Evolutionary conservation across 495 filamentous ascomycete genomes (phyloP), one percentile per base, ranked within the genome.

Genomic region (Xylaria scruposa): DNA sequence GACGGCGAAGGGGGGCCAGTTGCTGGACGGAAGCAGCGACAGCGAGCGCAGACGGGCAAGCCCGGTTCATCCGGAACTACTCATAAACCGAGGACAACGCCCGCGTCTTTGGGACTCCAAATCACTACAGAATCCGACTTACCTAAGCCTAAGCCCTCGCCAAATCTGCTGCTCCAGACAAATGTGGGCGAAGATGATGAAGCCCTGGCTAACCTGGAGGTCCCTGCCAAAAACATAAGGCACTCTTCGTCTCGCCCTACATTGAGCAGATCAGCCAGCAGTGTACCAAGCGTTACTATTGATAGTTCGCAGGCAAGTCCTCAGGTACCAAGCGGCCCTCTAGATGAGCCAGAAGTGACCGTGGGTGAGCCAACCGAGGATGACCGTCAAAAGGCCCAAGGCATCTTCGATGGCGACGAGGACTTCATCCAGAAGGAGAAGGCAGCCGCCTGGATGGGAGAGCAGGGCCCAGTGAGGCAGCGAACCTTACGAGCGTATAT

Each of bases 371-470:
- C 85, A 4, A 91, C 86, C 0, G 85, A 86, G 44, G 92, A 95
- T 62, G 91, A 92, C 65, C 85, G 87, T 24, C 89, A 91, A 72
- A 89, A 91, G 74, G 96, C 96, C 0, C 88, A 89, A 74, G 91
- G 90, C 78, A 91, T 99, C 5, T 99, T 88, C 76, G 90, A 94
- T 46, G 94, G 93, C n/a, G 91, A 94, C 71, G 94, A 97, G 74
- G 88, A 91, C 69, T 90, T 93, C 67, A 90, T 94, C 29, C 84
- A 84, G 5, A 94, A 92, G 77, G 90, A 91, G 19, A 88, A 90
- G 72, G 93, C 94, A 56, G 93, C 95, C 21, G 90, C 93, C 56
- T 97, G 94, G 93, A 90, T 99, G 76, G 97, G 96, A 73, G 91
- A 94, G 71, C 85, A 88, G 73, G 91, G 90, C 36, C 82, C 87